These are phyloP conservation scores for Henningerozyma blattae DNA, from an alignment of 805 yeast genomes.

Conservation along the genomic window DNA sequence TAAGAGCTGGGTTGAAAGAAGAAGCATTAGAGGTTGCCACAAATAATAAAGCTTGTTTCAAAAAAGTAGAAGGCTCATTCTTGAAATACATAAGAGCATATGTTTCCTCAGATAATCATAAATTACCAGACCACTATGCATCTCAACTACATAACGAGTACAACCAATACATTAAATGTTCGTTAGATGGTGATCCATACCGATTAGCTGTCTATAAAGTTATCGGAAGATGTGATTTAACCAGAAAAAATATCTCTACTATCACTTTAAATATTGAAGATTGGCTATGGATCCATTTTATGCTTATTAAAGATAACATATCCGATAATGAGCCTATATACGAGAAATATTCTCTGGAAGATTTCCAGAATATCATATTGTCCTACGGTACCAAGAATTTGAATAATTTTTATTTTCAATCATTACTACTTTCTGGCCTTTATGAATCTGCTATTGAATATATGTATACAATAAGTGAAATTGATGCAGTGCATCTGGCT, in stretches of 20 bases:
- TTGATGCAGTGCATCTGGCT: conserved; percentile 84
- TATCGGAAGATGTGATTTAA: conserved; percentile 78
- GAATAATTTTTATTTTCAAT: conserved; percentile 60
- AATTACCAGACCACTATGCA: conserved; percentile 52
- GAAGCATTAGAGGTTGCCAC: conserved; percentile 67
- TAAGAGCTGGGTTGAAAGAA: conserved; percentile 70
- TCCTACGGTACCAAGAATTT: conserved; percentile 70
- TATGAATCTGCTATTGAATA: conserved; percentile 72
- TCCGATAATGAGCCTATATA: conserved; percentile 42
- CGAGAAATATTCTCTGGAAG: conserved; percentile 61
- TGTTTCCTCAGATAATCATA: conserved; percentile 39
- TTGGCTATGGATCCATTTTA: conserved; percentile 92
- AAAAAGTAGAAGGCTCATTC: conserved; percentile 76
- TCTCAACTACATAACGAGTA: conserved; percentile 70
- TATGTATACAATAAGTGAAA: conserved; percentile 42
- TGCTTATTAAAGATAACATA: conserved; percentile 53
- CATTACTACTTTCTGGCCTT: conserved; percentile 62
- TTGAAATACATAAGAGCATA: conserved; percentile 67
- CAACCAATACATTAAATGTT: conserved; percentile 66
- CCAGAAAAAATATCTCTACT: conserved; percentile 53
- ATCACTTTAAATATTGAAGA: conserved; percentile 77
- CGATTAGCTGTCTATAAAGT: conserved; percentile 83
- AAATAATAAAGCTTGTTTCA: conserved; percentile 57
- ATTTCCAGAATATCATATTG: conserved; percentile 59
- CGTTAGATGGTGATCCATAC: conserved; percentile 68